These are phyloP conservation scores for Aspergillus hortae DNA, from an alignment of 2,329 filamentous ascomycete species.

Conservation along the genomic window DNA sequence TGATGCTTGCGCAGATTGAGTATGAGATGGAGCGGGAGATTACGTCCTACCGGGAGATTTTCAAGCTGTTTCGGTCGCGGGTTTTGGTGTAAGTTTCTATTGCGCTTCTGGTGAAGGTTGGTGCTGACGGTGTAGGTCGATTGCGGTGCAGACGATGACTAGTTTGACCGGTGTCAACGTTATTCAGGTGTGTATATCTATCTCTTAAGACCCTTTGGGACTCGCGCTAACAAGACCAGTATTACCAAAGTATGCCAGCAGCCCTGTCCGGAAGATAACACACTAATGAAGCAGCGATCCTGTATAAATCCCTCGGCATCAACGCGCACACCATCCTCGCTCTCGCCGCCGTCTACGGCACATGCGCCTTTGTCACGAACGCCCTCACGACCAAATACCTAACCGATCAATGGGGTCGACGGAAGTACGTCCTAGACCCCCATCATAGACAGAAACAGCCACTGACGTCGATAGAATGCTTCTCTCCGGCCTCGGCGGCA, in stretches of 20 bases:
- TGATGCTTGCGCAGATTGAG: constrained; percentile 55
- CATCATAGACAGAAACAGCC: not conserved
- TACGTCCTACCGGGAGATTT: constrained; percentile 51
- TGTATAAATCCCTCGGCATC: constrained; percentile 56
- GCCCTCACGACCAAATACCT: constrained; percentile 51
- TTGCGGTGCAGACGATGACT: constrained; percentile 58
- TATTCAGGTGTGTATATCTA: constrained; percentile 41
- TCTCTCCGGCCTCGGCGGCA: constrained; percentile 49
- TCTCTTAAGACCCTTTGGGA: not conserved
- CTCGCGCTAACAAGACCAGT: constrained; percentile 11
- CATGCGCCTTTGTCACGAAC: constrained; percentile 51
- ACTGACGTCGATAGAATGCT: constrained; percentile 47
- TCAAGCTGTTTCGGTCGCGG: constrained; percentile 49
- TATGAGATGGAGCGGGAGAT: constrained; percentile 58
- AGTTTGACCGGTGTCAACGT: constrained; percentile 57
- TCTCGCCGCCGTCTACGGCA: constrained; percentile 54
- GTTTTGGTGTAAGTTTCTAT: constrained; percentile 44
- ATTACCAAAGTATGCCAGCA: constrained; percentile 27
- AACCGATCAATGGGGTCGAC: constrained; percentile 57
- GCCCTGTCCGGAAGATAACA: constrained; percentile 3
- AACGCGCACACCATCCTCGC: constrained; percentile 49
- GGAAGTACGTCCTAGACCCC: constrained; percentile 39
- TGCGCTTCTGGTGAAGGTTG: not conserved
- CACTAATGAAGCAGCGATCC: constrained; percentile 40
- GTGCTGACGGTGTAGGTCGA: constrained; percentile 30